A percentile compares a stretch with the other conserved stretches of the same genome.
Conservation (phyloP, 2,329 filamentous ascomycete genomes). For the Graphilbum ipis-grandicollis region DNA sequence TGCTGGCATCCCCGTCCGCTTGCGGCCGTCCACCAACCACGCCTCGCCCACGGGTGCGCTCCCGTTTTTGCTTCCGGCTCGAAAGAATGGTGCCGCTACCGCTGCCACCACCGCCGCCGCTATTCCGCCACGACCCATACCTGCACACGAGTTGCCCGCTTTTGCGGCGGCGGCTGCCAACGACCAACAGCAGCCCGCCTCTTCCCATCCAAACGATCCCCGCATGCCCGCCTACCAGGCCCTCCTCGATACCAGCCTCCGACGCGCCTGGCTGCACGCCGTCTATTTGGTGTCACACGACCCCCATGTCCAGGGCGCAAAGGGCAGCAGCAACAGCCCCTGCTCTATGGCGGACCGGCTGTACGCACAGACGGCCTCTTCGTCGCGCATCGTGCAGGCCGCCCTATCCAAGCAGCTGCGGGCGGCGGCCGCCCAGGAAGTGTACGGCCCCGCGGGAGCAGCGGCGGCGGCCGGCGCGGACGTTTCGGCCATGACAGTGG, state of each 20-base stretch:
- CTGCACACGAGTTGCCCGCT: slow-evolving; percentile 10
- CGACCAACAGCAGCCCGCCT: not conserved
- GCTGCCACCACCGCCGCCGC: slow-evolving; percentile 11
- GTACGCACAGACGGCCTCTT: slow-evolving; percentile 50
- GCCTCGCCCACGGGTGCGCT: slow-evolving; percentile 78
- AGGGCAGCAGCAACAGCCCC: slow-evolving; percentile 18
- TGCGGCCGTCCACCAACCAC: slow-evolving; percentile 71
- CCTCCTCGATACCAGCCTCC: slow-evolving; percentile 59
- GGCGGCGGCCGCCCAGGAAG: slow-evolving; percentile 53
- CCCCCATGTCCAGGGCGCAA: too few relatives aligned
- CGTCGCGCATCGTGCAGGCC: slow-evolving; percentile 42
- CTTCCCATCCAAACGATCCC: slow-evolving; percentile 11
- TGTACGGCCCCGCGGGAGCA: slow-evolving; percentile 4
- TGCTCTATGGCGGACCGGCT: slow-evolving; percentile 56
- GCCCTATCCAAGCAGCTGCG: slow-evolving; percentile 50
- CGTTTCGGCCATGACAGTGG: slow-evolving; percentile 15
- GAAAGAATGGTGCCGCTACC: too few relatives aligned
- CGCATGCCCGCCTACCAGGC: slow-evolving; percentile 61
- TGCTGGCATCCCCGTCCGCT: slow-evolving; percentile 46
- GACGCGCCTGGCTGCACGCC: slow-evolving; percentile 74
- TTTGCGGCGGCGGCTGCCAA: slow-evolving; percentile 8
- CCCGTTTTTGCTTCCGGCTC: slow-evolving; percentile 60
- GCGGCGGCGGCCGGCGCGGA: slow-evolving; percentile 13
- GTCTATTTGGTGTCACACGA: slow-evolving; percentile 44
- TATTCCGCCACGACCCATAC: slow-evolving; percentile 8